Conservation (phyloP, 148 eudicot species). For the Fagopyrum homotropicum region DNA sequence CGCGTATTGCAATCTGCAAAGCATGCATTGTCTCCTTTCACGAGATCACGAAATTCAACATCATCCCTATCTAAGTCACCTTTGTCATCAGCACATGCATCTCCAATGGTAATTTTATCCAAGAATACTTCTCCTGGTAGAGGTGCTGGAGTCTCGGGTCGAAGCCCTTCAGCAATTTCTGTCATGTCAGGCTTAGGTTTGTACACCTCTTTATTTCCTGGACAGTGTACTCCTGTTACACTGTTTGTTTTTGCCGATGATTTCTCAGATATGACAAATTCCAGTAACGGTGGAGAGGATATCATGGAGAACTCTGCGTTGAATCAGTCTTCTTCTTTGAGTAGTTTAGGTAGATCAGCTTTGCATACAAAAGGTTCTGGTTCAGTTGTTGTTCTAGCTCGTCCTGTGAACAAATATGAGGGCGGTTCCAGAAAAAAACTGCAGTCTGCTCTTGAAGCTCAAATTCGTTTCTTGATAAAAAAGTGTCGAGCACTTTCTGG, state of each 20-base stretch:
- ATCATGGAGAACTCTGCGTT: slow-evolving; percentile 34
- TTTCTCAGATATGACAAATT: slow-evolving; percentile 44
- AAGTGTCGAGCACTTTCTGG: slow-evolving; percentile 72
- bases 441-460: slow-evolving; percentile 79
- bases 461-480: slow-evolving; percentile 80
- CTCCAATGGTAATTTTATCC: slow-evolving; percentile 38
- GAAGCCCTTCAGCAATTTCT: slow-evolving; percentile 48
- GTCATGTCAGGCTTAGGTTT: slow-evolving; percentile 64
- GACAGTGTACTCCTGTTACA: slow-evolving; percentile 85
- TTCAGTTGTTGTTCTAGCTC: slow-evolving; percentile 76
- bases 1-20: slow-evolving; percentile 84
- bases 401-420: slow-evolving; percentile 63
- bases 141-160: slow-evolving; percentile 42
- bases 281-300: slow-evolving; percentile 46
- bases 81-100: slow-evolving; percentile 41
- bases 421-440: slow-evolving; percentile 62
- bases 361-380: slow-evolving; percentile 49
- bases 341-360: slow-evolving; percentile 38
- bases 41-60: slow-evolving; percentile 40
- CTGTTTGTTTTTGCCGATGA: slow-evolving; percentile 86
- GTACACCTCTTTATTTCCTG: slow-evolving; percentile 68
- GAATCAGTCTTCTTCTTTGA: slow-evolving; percentile 39
- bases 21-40: slow-evolving; percentile 53
- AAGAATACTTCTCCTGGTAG: slow-evolving; percentile 69
- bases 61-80: slow-evolving; percentile 39